Evolutionary conservation across 176 grass and related monocot species (phyloP), one percentile per base, ranked within the genome.

Genomic region (Luzula sylvatica): DNA sequence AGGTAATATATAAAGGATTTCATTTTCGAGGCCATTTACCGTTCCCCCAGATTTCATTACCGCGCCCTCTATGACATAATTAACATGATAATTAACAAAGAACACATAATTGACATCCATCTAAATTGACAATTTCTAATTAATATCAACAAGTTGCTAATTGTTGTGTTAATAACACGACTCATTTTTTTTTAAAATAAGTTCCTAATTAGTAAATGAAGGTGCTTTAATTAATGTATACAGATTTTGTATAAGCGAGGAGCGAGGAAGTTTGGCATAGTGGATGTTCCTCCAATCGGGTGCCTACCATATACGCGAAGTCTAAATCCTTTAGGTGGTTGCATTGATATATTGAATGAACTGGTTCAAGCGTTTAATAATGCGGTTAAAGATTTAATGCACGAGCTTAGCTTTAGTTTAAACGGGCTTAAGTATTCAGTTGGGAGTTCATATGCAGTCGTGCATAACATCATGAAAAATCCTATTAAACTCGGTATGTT

Each of bases 241-340:
- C 67, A 96, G 92, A 44, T 46, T 28, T 39, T 98, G 38, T 87
- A 83, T 53, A 61, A 30, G 58, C 72, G 86, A 15, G 85, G 92
- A 14, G 92, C 78, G 40, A 79, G 85, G 64, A 98, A 86, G 56
- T 27, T 90, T 15, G 92, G 58, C 11, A 58, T 98, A 43, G 64
- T 98, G 56, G 92, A 98, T 53, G 68, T 90, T 11, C 81, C 85
- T 43, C 85, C 85, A 5, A 80, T 98, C 38, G 92, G 92, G 45
- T 98, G 92, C 67, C 86, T 84, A 55, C 81, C 92, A 0, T 98
- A 98, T 71, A 65, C 85, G 20, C 63, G 92, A 85, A 90, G 75
- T 44, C 60, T 90, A 63, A 69, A 89, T 55, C 78, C 92, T 11
- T 62, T 83, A 7, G 85, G 85, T 11, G 81, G 72, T 42, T 98